Evolutionary conservation across 768 basidiomycete genomes (phyloP).

Genomic region (Agaricus bisporus): DNA sequence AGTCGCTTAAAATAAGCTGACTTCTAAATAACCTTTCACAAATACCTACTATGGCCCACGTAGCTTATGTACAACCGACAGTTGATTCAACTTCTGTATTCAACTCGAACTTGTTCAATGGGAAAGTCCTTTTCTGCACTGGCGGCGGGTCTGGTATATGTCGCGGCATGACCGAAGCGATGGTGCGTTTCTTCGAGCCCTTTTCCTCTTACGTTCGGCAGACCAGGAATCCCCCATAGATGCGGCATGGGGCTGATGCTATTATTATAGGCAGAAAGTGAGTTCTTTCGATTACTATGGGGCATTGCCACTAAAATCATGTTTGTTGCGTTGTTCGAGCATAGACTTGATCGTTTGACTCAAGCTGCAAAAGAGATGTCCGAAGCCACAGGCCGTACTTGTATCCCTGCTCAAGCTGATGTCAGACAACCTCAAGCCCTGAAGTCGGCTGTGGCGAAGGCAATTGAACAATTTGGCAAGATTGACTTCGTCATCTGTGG

Average conservation of each 20-base stretch:
- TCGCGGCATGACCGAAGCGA: slow-evolving; percentile 76
- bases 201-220: slow-evolving; percentile 6
- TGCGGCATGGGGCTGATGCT: slow-evolving; percentile 78
- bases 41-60: slow-evolving; percentile 29
- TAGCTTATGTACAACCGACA: slow-evolving; percentile 36
- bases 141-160: slow-evolving; percentile 94
- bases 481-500: slow-evolving; percentile 97
- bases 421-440: slow-evolving; percentile 75
- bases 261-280: slow-evolving; percentile 86
- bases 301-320: neutral
- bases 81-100: slow-evolving; percentile 60
- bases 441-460: slow-evolving; percentile 65
- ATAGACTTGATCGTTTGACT: slow-evolving; percentile 65
- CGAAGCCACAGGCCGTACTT: slow-evolving; percentile 59
- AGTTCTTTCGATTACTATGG: slow-evolving; percentile 19
- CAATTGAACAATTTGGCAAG: slow-evolving; percentile 71
- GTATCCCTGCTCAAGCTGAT: slow-evolving; percentile 73
- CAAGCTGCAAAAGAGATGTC: slow-evolving; percentile 68
- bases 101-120: slow-evolving; percentile 77
- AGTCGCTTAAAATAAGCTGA: too few species aligned
- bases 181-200: slow-evolving; percentile 43
- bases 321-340: slow-evolving; percentile 3
- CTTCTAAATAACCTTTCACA: too few species aligned
- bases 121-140: slow-evolving; percentile 87
- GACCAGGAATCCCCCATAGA: slow-evolving; percentile 34